phyloP scores from a whole-genome alignment of 768 basidiomycete species.

The Myochromella boudieri region DNA sequence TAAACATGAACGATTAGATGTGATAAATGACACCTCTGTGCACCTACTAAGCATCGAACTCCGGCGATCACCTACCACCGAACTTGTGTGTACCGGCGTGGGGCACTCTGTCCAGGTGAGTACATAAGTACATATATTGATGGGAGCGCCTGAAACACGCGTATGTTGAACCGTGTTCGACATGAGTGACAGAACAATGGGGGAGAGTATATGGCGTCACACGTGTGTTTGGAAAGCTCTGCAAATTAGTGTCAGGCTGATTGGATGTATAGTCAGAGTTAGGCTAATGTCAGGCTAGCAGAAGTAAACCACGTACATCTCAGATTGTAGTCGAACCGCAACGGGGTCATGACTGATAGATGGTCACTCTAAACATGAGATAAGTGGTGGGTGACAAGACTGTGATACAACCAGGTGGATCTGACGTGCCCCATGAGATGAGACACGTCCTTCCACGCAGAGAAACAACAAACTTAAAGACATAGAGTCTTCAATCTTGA shows the following conservation, averaged over 20 bases:
- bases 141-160: constrained; percentile 2
- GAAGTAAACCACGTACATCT: background rate
- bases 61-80: background rate
- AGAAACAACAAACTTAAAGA: too few species aligned
- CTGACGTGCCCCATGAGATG: too few species aligned
- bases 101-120: background rate
- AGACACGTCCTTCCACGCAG: too few species aligned
- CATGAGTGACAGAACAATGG: constrained; percentile 19
- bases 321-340: background rate
- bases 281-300: too few species aligned
- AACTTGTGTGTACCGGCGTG: background rate
- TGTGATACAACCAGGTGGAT: too few species aligned
- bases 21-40: too few species aligned
- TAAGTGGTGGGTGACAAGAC: background rate
- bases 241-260: constrained; percentile 6
- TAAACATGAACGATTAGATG: too few species aligned
- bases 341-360: background rate
- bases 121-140: constrained; percentile 5
- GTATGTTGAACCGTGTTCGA: background rate
- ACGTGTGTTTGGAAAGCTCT: background rate
- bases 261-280: background rate
- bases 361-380: background rate
- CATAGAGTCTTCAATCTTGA: too few species aligned
- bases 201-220: constrained; percentile 8
- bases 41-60: too few species aligned